Base-by-base conservation (phyloP, 169 alveolate genomes). In the Plasmodium malariae region DNA sequence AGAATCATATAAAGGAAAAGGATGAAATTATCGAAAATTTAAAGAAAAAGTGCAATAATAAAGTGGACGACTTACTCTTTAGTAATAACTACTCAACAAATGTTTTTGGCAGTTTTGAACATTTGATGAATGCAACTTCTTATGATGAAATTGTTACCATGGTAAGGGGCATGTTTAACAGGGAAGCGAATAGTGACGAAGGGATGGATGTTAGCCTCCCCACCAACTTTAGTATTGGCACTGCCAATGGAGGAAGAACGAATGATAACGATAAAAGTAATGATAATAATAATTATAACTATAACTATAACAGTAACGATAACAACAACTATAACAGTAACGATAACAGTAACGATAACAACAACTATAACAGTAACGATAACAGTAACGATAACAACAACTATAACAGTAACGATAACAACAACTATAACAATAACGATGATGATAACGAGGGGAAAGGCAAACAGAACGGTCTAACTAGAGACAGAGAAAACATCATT, bases 1-100 rank as follows among this genome's bases (percentile, higher is more conserved):
- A 68, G 49, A 36, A 48, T 17, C 70, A 83, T 59, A 83, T 83
- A 26, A 68, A 68, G 37, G 86, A 83, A 59, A 83, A 83, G 26
- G 91, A 83, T 59, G 91, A 83, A 0, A 68, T 83, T 5, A 83
- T 83, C 17, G 85, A 34, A 19, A n/a, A 11, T 0, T 54, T 83
- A 28, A 67, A 54, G 26, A 67, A 69, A 12, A 36, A 40, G 21
- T 49, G 1, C 17, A 65, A 48, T 30, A 78, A 60, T n/a, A 78
- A 62, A 49, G 0, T 74, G 7, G 74, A 74, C 17, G 74, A 74
- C 21, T 26, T 37, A 12, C n/a, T 12, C n/a, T 68, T 19, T 26
- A 17, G 28, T 11, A 32, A 24, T 34, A 14, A 65, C 12, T 57
- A 30, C 3, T 7, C 63, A 3, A 74, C 9, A 21, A 36, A 30